These are phyloP conservation scores for Penicillium aurantiogriseum DNA, from an alignment of 2,329 filamentous ascomycete genomes.

Conservation along the genomic window DNA sequence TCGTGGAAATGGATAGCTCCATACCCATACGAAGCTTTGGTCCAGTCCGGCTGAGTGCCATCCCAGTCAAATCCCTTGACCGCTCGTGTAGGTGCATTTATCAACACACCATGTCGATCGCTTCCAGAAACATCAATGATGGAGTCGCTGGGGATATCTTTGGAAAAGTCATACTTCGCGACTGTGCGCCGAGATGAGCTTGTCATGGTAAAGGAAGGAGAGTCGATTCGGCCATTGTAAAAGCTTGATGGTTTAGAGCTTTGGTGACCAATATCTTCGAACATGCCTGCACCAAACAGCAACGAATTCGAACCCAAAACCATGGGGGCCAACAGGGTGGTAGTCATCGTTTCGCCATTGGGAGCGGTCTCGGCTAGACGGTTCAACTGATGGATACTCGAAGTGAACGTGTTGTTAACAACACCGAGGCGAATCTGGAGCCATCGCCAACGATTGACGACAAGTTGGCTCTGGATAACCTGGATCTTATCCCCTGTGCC, in stretches of 20 bases:
- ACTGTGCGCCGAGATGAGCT: not conserved
- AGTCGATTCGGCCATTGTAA: constrained; percentile 1
- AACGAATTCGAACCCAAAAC: not conserved
- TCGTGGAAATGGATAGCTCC: constrained; percentile 44
- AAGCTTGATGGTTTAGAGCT: not conserved
- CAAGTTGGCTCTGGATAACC: not conserved
- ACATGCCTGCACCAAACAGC: not conserved
- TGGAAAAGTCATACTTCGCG: not conserved
- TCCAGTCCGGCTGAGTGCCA: constrained; percentile 32
- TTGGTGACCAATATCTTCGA: not conserved
- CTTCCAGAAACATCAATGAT: constrained; percentile 25
- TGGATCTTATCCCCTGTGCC: not conserved
- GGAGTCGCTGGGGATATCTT: not conserved
- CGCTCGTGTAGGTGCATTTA: constrained; percentile 37
- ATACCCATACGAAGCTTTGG: constrained; percentile 34
- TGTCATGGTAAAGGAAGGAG: not conserved
- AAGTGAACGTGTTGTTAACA: not conserved
- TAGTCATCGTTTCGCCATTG: not conserved
- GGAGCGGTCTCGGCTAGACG: not conserved
- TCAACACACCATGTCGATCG: constrained; percentile 25
- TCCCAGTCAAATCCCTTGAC: constrained; percentile 38
- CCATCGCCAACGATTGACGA: not conserved
- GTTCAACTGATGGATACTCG: not conserved
- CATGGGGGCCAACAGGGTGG: not conserved
- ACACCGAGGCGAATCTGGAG: not conserved